Evolutionary conservation across 2,329 filamentous ascomycete genomes (phyloP).

Genomic region (Xylariaceae sp.): DNA sequence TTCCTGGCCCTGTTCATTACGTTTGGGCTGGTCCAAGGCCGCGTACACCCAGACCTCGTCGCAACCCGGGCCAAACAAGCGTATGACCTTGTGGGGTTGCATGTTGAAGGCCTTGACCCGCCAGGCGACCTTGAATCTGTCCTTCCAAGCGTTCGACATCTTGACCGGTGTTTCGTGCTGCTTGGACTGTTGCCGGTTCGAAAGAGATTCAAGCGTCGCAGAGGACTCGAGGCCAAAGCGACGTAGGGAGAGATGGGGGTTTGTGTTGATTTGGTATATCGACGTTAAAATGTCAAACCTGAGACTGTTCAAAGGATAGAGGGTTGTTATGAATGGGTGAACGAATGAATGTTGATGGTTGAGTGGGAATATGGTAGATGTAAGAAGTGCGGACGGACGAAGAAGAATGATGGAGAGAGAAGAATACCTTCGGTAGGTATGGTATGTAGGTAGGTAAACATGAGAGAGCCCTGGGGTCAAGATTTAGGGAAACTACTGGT

Average conservation of each 20-base stretch:
- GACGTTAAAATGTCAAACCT: not conserved
- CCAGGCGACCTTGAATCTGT: not conserved
- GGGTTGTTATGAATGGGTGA: not conserved
- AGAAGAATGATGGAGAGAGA: not conserved
- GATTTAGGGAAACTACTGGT: not conserved
- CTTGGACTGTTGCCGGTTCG: not conserved
- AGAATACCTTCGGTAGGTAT: not conserved
- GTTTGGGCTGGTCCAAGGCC: not conserved
- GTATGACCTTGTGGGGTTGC: not conserved
- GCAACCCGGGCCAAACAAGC: not conserved
- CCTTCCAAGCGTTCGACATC: not conserved
- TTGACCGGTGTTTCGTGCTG: not conserved
- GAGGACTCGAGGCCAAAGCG: not conserved
- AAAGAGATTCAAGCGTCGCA: not conserved
- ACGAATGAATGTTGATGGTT: not conserved
- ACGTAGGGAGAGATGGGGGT: not conserved
- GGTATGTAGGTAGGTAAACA: not conserved
- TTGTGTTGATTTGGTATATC: not conserved
- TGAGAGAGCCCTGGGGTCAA: not conserved
- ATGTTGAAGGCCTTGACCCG: not conserved
- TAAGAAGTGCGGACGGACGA: not conserved
- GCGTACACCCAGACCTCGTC: conserved; percentile 3
- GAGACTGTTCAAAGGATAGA: not conserved
- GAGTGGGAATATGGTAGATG: not conserved
- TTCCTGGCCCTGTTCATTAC: not conserved